phyloP scores from a whole-genome alignment of 225 moss, liverwort and hornwort genomes.

The Straminergon stramineum region DNA sequence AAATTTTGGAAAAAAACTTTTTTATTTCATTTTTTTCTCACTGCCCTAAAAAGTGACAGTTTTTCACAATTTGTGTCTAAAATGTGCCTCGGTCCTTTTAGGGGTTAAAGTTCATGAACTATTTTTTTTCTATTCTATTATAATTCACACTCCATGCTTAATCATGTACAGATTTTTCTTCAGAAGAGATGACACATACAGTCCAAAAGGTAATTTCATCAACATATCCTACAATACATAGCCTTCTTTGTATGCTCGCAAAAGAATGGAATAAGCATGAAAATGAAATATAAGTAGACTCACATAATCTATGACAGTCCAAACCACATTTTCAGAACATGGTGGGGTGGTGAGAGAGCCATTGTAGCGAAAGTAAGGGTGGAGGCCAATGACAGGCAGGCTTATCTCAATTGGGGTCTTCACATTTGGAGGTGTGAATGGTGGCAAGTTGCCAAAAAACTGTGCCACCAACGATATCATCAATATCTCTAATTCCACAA shows the following conservation, averaged over 20 bases:
- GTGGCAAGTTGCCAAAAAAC: background rate
- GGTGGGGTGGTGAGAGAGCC: constrained; percentile 9
- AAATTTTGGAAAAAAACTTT: no score
- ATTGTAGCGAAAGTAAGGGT: background rate
- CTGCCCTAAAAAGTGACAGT: no score
- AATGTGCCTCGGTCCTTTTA: no score
- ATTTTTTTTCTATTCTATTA: background rate
- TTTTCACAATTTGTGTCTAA: no score
- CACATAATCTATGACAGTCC: background rate
- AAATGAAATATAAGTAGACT: background rate
- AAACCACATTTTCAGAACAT: background rate
- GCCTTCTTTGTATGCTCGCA: no score
- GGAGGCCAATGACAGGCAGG: background rate
- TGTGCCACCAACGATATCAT: background rate
- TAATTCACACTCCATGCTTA: no score
- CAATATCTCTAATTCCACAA: background rate
- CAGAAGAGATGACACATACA: no score
- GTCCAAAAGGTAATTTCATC: background rate
- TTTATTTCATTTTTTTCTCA: no score
- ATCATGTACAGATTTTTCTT: background rate
- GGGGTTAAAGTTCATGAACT: no score
- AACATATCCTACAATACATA: background rate
- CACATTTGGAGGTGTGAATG: background rate
- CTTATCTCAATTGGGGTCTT: background rate
- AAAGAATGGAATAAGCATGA: no score